Percentiles rank a stretch among this genome's conserved stretches.
These are phyloP conservation scores for Ballota nigra DNA, from an alignment of 257 asterid genomes.

Conservation along the genomic window DNA sequence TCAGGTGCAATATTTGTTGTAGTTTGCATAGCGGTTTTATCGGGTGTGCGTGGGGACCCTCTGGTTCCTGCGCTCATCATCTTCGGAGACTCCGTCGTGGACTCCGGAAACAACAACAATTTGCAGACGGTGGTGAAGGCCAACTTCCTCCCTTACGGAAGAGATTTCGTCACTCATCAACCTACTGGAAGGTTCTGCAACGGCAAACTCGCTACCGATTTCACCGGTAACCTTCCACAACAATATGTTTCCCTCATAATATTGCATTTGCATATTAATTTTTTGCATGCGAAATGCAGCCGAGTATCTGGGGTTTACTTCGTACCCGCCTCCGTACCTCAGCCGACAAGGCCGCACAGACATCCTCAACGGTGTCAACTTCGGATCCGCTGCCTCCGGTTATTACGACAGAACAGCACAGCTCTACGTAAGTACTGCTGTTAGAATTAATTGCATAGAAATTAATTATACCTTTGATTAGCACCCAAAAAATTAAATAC, in stretches of 20 bases:
- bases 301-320: constrained; percentile 71
- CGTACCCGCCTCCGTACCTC: constrained; percentile 81
- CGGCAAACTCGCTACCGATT: constrained; percentile 86
- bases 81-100: constrained; percentile 87
- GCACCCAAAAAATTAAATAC: no score
- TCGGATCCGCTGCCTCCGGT: constrained; percentile 94
- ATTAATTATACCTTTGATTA: no score
- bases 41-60: constrained; percentile 46
- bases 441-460: no score
- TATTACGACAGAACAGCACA: constrained; percentile 68
- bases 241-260: background rate
- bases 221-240: constrained; percentile 46
- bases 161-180: constrained; percentile 59
- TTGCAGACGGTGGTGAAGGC: constrained; percentile 68
- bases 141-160: constrained; percentile 84
- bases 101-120: constrained; percentile 74
- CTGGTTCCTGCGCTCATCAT: constrained; percentile 74
- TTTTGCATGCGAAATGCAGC: constrained; percentile 40
- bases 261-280: background rate
- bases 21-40: constrained; percentile 12
- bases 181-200: constrained; percentile 94
- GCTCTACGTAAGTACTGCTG: constrained; percentile 53
- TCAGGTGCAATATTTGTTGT: constrained; percentile 24
- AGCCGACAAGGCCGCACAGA: constrained; percentile 60
- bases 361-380: constrained; percentile 66